These are phyloP conservation scores for Fusarium sp. DNA, from an alignment of 2,329 filamentous ascomycete genomes.

Conservation along the genomic window DNA sequence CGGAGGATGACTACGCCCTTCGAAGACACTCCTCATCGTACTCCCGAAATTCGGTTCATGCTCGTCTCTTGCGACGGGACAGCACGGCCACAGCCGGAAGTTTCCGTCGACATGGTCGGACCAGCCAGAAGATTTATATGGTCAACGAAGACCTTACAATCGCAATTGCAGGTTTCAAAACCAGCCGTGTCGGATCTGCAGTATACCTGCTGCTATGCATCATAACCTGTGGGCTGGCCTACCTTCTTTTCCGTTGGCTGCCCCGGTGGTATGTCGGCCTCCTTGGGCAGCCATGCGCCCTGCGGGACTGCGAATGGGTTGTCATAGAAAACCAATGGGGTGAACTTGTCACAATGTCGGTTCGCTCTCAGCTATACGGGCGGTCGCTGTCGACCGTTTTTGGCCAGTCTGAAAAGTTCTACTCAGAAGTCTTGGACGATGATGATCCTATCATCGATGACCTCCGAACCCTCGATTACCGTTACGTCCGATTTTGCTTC, in stretches of 20 bases:
- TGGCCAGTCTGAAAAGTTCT: slow-evolving; percentile 72
- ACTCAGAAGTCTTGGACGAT: slow-evolving; percentile 66
- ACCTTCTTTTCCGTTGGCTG: slow-evolving; percentile 89
- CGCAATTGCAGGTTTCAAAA: slow-evolving; percentile 91
- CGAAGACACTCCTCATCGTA: slow-evolving; percentile 73
- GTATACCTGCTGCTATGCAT: slow-evolving; percentile 79
- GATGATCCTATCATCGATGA: slow-evolving; percentile 81
- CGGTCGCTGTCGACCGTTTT: slow-evolving; percentile 73
- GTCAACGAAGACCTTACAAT: slow-evolving; percentile 93
- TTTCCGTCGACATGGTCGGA: slow-evolving; percentile 70
- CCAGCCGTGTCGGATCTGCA: slow-evolving; percentile 75
- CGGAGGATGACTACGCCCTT: slow-evolving; percentile 61
- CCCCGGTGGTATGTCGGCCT: slow-evolving; percentile 87
- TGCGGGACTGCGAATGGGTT: slow-evolving; percentile 87
- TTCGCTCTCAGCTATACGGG: slow-evolving; percentile 67
- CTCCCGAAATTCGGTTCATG: slow-evolving; percentile 68
- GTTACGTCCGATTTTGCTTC: slow-evolving; percentile 93
- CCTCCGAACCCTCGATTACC: slow-evolving; percentile 86
- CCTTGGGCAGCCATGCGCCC: slow-evolving; percentile 74
- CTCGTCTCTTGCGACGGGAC: slow-evolving; percentile 77
- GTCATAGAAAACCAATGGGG: slow-evolving; percentile 98
- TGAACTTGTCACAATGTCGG: slow-evolving; percentile 82
- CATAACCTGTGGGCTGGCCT: slow-evolving; percentile 80
- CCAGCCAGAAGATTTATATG: slow-evolving; percentile 93
- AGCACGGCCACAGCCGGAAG: slow-evolving; percentile 78